Base-by-base conservation (phyloP, 208 protist species). In the Trypanosoma conorhini region DNA sequence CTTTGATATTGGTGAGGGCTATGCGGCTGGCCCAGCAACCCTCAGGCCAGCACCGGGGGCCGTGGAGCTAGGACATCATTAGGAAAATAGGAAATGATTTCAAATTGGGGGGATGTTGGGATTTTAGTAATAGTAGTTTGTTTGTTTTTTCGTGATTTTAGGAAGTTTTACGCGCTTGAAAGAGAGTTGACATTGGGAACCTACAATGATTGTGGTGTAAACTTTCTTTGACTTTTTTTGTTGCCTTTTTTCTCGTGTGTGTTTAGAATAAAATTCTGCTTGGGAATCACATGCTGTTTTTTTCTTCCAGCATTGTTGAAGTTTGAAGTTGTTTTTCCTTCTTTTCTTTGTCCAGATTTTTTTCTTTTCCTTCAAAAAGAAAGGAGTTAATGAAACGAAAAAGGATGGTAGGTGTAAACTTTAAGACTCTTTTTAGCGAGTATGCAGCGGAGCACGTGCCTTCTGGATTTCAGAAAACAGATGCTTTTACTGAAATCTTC, bases 1-100 rank as follows among this genome's bases (percentile, higher is more conserved):
- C 44, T 95, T 95, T 67, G 87, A 92, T 68, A 89, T 90, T 57
- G 90, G 90, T 85, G 90, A 95, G 72, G 90, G 90, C 12, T 95
- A 91, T 69, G 89, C 84, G 35, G 89, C 89, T 63, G 89, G 89
- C 62, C 86, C 89, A 19, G 78, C 89, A 28, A 82, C 82, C 21
- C 65, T 75, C 26, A 87, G 89, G 55, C 86, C 86, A 30, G 86
- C 89, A 21, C 77, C 86, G n/a, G 89, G 86, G 44, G 89, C 89
- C 19, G 83, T 92, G 10, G 85, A 93, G 56, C 77, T 93, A 31
- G 82, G 69, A 30, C 87, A 92, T 76, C 85, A 93, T 67, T 89
- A 89, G 60, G 28, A 31, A 64, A 54, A 31, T 70, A 61, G 40
- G 55, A 31, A 40, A 55, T 5, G 42, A 21, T 24, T 58, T 51